These are phyloP conservation scores for Ceratocystis destructans DNA, from an alignment of 2,329 filamentous ascomycete genomes.

Conservation along the genomic window DNA sequence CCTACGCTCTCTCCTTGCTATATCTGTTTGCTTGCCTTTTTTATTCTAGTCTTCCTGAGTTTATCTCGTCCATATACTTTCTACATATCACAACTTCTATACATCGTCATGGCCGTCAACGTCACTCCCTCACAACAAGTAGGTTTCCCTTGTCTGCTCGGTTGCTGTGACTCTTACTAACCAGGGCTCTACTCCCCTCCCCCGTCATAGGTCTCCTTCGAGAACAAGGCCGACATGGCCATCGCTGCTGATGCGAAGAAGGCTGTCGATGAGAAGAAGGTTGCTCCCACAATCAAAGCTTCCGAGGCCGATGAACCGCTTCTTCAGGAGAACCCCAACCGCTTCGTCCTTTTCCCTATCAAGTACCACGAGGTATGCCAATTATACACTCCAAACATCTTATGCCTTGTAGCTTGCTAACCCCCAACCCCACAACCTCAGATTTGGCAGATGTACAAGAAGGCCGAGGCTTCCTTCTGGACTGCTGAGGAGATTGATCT, in stretches of 20 bases:
- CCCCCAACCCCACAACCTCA: slow-evolving; percentile 27
- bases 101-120: slow-evolving; percentile 52
- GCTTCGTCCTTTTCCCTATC: slow-evolving; percentile 96
- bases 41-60: background rate
- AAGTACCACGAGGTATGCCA: slow-evolving; percentile 93
- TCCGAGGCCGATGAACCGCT: slow-evolving; percentile 77
- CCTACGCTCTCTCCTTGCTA: background rate
- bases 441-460: slow-evolving; percentile 99
- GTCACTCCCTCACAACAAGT: slow-evolving; percentile 50
- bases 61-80: background rate
- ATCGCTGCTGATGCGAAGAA: slow-evolving; percentile 31
- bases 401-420: background rate
- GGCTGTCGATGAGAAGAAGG: slow-evolving; percentile 31
- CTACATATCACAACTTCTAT: slow-evolving; percentile 25
- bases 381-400: background rate
- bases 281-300: slow-evolving; percentile 42
- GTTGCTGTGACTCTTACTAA: slow-evolving; percentile 2
- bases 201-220: slow-evolving; percentile 54
- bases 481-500: slow-evolving; percentile 98
- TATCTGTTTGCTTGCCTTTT: background rate
- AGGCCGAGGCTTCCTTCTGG: slow-evolving; percentile 99
- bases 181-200: background rate
- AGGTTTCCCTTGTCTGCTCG: slow-evolving; percentile 23
- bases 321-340: slow-evolving; percentile 85
- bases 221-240: slow-evolving; percentile 57